These are phyloP conservation scores for Pleurotus platypus DNA, from an alignment of 768 basidiomycete species.

Conservation along the genomic window DNA sequence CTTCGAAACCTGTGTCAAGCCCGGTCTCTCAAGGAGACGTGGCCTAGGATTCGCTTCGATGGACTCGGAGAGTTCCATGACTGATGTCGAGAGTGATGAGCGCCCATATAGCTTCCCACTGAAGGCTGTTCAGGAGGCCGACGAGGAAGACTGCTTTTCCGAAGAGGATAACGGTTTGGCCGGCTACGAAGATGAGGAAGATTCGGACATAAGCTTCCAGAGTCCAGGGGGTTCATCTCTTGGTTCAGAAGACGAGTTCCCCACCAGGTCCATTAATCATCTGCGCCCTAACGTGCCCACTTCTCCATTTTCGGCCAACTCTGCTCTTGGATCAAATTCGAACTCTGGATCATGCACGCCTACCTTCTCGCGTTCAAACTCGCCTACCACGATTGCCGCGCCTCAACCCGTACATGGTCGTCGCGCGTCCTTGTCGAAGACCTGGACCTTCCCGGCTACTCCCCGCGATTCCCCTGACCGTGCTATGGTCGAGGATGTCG, in stretches of 20 bases:
- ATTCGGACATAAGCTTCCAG: slow-evolving; percentile 45
- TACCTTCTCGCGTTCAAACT: slow-evolving; percentile 24
- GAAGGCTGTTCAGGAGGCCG: slow-evolving; percentile 58
- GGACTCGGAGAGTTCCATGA: slow-evolving; percentile 62
- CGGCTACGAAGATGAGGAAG: slow-evolving; percentile 70
- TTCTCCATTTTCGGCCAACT: slow-evolving; percentile 4
- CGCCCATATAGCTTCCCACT: slow-evolving; percentile 36
- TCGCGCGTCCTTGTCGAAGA: slow-evolving; percentile 52
- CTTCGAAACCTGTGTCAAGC: slow-evolving; percentile 16
- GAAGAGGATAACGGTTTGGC: slow-evolving; percentile 57
- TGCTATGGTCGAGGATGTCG: slow-evolving; percentile 46
- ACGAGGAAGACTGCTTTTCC: slow-evolving; percentile 32
- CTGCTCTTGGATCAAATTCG: background rate
- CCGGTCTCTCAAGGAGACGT: slow-evolving; percentile 28
- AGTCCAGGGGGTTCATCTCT: slow-evolving; percentile 47
- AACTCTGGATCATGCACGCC: background rate
- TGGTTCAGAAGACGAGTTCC: slow-evolving; percentile 49
- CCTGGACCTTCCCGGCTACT: slow-evolving; percentile 57
- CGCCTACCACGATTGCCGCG: slow-evolving; percentile 14
- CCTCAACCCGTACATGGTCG: slow-evolving; percentile 24
- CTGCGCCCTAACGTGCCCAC: slow-evolving; percentile 18
- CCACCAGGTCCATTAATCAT: slow-evolving; percentile 22
- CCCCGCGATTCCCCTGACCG: slow-evolving; percentile 24
- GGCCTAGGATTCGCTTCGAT: slow-evolving; percentile 56
- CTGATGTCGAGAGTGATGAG: slow-evolving; percentile 61